Conservation (phyloP, 805 yeast species). For the Ascoidea tarda region DNA sequence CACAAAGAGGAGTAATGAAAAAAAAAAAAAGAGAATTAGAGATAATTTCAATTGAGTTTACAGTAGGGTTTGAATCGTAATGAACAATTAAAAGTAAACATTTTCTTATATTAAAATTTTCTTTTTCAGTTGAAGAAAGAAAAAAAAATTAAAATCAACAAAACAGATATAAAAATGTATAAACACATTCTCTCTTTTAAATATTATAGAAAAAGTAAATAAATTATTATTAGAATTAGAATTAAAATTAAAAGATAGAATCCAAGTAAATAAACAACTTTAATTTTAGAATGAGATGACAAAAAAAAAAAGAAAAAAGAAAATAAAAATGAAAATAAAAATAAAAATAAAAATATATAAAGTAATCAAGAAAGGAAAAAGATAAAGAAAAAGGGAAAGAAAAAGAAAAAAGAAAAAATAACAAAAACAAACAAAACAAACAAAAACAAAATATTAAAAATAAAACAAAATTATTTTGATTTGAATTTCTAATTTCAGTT, state of each 20-base stretch:
- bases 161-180: neutral
- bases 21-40: no score
- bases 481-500: neutral
- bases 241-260: neutral
- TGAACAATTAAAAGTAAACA: neutral
- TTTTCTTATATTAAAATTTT: neutral
- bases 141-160: neutral
- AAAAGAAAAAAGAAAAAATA: neutral
- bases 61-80: no score
- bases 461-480: neutral
- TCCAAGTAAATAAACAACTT: neutral
- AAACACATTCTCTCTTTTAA: neutral
- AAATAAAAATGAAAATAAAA: neutral
- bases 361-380: neutral
- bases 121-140: neutral
- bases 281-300: neutral
- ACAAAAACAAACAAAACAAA: neutral
- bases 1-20: no score
- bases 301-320: neutral
- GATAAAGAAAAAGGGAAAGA: neutral
- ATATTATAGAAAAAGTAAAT: neutral
- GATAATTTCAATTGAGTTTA: no score
- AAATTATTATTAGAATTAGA: neutral
- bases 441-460: neutral
- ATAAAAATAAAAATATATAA: neutral